Base-by-base conservation (phyloP, 805 yeast species). In the Trichomonascus vanleenenianus region DNA sequence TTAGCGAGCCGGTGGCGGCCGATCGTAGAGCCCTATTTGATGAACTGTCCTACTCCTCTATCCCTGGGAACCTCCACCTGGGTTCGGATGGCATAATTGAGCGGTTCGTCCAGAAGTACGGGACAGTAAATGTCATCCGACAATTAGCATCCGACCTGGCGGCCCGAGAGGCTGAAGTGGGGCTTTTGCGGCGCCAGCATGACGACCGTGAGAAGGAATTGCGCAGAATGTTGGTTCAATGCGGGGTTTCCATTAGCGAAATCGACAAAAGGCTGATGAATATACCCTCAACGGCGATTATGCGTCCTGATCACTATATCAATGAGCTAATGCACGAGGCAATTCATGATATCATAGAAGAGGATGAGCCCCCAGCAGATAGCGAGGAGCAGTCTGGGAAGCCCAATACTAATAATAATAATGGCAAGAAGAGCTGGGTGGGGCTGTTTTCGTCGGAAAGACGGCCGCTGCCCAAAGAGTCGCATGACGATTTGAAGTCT, bases 111-210 rank as follows among this genome's bases (percentile, higher is more conserved):
- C 57, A 55, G 5, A 50, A 67, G 9, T 58, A 62, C 42, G 71
- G 73, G 3, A 60, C 62, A 1, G 52, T 60, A 6, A 53, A 53
- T 1, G 63, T 75, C 19, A 66, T 76, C 3, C 62, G 72, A 33
- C 80, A 74, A 51, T 56, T 76, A 15, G 71, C 78, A 0, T 50
- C 63, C 2, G 80, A 76, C 44, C 54, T 76, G 49, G 73, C 76
- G 1, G 59, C 63, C 31, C 64, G 75, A 31, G 79, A 75, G 44
- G 64, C 72, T 1, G 76, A 74, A 50, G 60, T 74, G 37, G 59
- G 67, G 2, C 51, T 71, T 15, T 51, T 67, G 33, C 61, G 73
- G 9, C 45, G 53, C 37, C 54, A 54, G 43, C 46, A 46, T 16
- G 64, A 58, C 14, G 62, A 62, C 33, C 52, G 64, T 2, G 63